These are phyloP conservation scores for Phytophthora cryptogea DNA, from an alignment of 352 stramenopile genomes.

Conservation along the genomic window DNA sequence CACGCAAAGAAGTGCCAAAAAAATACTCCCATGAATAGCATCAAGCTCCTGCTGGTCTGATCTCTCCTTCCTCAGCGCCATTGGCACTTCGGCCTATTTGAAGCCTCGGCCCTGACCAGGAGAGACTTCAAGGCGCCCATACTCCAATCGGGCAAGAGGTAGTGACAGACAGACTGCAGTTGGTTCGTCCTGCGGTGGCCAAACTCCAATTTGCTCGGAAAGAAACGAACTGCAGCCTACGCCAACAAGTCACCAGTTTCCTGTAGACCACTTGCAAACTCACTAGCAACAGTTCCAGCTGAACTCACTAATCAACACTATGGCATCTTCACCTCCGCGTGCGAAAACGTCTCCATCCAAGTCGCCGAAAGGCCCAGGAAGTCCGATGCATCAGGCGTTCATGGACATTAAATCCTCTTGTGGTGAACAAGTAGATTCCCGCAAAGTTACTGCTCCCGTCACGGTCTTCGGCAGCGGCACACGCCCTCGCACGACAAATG, in stretches of 20 bases:
- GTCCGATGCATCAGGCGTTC: conserved; percentile 41
- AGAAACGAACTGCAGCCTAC: background rate
- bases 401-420: conserved; percentile 73
- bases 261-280: background rate
- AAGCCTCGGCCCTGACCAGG: conserved; percentile 3
- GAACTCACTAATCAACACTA: conserved; percentile 3
- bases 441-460: conserved; percentile 65
- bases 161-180: conserved; percentile 4
- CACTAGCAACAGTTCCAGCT: background rate
- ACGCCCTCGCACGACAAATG: conserved; percentile 49
- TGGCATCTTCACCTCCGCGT: conserved; percentile 43
- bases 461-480: conserved; percentile 72
- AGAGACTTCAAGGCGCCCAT: conserved; percentile 13
- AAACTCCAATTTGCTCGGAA: conserved; percentile 23
- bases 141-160: background rate
- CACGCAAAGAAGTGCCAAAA: background rate
- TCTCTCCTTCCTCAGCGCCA: conserved; percentile 4
- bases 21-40: background rate
- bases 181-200: conserved; percentile 3
- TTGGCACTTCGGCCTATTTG: conserved; percentile 26
- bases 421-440: conserved; percentile 75
- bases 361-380: conserved; percentile 28
- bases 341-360: conserved; percentile 42
- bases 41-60: conserved; percentile 12
- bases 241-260: too few species aligned